phyloP scores from a whole-genome alignment of 257 asterid species.

The Fraxinus anomala region DNA sequence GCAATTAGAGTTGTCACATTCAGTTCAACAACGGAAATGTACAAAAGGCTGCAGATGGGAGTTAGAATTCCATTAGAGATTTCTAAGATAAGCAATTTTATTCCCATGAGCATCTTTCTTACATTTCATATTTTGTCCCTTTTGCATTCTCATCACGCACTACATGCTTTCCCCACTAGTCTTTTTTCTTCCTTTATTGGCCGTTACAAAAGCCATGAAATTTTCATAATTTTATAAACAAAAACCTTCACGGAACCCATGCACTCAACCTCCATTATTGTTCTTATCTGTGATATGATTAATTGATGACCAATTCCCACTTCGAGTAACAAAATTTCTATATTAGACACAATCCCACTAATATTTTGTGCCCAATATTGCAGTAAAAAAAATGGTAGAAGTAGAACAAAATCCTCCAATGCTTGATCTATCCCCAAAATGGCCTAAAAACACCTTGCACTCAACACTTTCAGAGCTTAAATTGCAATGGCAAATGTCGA shows the following conservation, averaged over 20 bases:
- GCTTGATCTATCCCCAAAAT: constrained; percentile 22
- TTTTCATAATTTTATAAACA: constrained; percentile 1
- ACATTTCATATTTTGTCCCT: background rate
- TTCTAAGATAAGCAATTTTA: background rate
- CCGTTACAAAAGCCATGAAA: constrained; percentile 14
- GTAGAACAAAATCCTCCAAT: constrained; percentile 19
- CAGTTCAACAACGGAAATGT: background rate
- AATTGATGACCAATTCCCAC: constrained; percentile 18
- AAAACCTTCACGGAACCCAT: constrained; percentile 43
- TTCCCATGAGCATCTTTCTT: background rate
- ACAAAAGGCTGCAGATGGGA: background rate
- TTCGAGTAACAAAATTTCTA: background rate
- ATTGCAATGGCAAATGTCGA: constrained; percentile 52
- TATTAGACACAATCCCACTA: constrained; percentile 20
- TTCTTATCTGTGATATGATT: constrained; percentile 23
- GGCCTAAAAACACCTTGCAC: constrained; percentile 16
- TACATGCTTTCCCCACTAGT: constrained; percentile 3
- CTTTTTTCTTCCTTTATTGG: constrained; percentile 10
- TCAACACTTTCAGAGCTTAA: constrained; percentile 54
- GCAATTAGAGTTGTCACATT: no score
- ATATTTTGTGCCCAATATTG: constrained; percentile 16
- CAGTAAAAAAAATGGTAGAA: constrained; percentile 13
- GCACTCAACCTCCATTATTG: constrained; percentile 25
- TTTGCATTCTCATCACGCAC: constrained; percentile 39
- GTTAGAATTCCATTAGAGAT: background rate